Percentiles rank a stretch among this genome's conserved stretches.
phyloP scores from a whole-genome alignment of 106 monocot genomes.

The Apostasia shenzhenica region DNA sequence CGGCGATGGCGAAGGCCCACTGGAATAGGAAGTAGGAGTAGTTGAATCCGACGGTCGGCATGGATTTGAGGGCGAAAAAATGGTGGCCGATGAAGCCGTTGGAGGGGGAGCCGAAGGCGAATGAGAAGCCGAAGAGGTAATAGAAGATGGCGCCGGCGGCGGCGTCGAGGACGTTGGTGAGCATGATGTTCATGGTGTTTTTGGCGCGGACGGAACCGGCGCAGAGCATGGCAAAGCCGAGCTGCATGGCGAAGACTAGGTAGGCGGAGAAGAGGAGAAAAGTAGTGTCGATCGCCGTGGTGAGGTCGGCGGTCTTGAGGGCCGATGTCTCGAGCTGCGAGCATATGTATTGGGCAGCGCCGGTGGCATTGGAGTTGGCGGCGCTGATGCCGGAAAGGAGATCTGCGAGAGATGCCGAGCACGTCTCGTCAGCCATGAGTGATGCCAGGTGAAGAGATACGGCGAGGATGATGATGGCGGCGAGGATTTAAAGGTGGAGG shows the following conservation, averaged over 20 bases:
- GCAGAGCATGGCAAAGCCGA: constrained; percentile 97
- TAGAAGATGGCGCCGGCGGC: constrained; percentile 75
- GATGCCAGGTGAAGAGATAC: too few species aligned
- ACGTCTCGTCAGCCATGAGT: constrained; percentile 1
- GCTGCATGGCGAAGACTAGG: constrained; percentile 94
- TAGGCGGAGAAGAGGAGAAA: constrained; percentile 95
- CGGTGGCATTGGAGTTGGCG: not conserved
- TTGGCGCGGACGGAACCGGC: constrained; percentile 91
- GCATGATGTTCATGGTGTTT: constrained; percentile 98
- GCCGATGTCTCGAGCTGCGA: not conserved
- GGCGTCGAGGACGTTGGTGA: constrained; percentile 94
- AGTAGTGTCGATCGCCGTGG: constrained; percentile 15
- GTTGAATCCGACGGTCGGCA: constrained; percentile 19
- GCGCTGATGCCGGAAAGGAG: not conserved
- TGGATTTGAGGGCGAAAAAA: constrained; percentile 10
- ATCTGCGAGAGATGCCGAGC: not conserved
- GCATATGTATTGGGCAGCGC: constrained; percentile 4
- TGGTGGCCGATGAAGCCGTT: constrained; percentile 37
- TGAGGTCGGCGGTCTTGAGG: not conserved
- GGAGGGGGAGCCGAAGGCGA: constrained; percentile 51
- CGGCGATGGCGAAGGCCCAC: constrained; percentile 78
- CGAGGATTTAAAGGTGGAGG: too few species aligned
- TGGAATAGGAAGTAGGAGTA: constrained; percentile 61
- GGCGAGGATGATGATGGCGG: too few species aligned
- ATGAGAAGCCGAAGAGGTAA: constrained; percentile 90